Conservation (phyloP, 345 rosid species). For the Bruguiera parviflora region DNA sequence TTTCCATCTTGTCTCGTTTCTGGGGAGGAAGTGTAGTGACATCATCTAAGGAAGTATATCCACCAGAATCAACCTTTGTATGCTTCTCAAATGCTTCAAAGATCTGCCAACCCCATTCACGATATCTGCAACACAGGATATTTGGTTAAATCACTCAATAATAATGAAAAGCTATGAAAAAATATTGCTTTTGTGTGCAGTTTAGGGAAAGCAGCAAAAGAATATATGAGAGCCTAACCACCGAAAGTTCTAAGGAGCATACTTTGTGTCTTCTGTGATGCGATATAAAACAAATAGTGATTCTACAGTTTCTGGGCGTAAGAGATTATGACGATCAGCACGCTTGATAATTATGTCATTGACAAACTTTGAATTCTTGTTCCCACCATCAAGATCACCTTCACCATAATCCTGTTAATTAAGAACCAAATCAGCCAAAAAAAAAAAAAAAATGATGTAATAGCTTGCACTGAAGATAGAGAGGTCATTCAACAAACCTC, state of each 20-base stretch:
- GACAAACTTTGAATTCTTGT: slow-evolving; percentile 64
- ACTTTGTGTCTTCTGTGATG: slow-evolving; percentile 80
- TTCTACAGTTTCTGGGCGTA: slow-evolving; percentile 98
- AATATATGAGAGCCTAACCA: slow-evolving; percentile 11
- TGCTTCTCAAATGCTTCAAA: slow-evolving; percentile 87
- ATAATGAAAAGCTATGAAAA: background rate
- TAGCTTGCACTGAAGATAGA: background rate
- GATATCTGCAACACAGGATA: slow-evolving; percentile 47
- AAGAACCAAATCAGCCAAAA: slow-evolving; percentile 17
- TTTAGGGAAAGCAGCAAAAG: background rate
- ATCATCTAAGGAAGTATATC: slow-evolving; percentile 78
- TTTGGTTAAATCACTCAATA: slow-evolving; percentile 1
- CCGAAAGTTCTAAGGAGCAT: slow-evolving; percentile 26
- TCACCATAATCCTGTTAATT: slow-evolving; percentile 70
- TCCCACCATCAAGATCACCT: slow-evolving; percentile 86
- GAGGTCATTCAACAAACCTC: slow-evolving; percentile 40
- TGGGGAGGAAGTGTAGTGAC: slow-evolving; percentile 82
- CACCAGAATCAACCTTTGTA: slow-evolving; percentile 78
- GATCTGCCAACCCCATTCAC: slow-evolving; percentile 97
- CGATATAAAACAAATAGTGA: slow-evolving; percentile 82
- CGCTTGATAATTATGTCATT: slow-evolving; percentile 84
- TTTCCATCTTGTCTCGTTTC: slow-evolving; percentile 94
- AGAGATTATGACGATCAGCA: slow-evolving; percentile 84
- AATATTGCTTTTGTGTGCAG: background rate
- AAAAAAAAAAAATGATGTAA: background rate